Percentiles rank a stretch among this genome's conserved stretches.
Evolutionary conservation across 208 protist species (phyloP).

Genomic region (Crithidia sp.): DNA sequence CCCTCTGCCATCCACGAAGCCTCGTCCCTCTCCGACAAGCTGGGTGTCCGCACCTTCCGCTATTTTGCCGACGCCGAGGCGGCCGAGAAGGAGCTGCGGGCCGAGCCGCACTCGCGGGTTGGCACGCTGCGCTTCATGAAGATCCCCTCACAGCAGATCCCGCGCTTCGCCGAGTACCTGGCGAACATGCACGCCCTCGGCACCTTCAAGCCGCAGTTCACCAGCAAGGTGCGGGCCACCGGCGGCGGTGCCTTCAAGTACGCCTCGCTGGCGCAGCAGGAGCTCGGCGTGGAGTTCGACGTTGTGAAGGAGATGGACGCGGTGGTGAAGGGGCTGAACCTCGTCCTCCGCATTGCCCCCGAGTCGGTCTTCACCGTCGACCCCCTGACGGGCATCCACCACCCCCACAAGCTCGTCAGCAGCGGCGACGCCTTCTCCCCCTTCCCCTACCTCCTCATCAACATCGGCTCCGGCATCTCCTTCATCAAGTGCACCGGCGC

Average conservation of each 20-base stretch:
- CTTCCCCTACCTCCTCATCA: slow-evolving; percentile 97
- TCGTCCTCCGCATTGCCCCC: slow-evolving; percentile 71
- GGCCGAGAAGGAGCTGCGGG: slow-evolving; percentile 44
- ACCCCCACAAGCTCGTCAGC: slow-evolving; percentile 69
- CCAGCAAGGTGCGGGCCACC: slow-evolving; percentile 70
- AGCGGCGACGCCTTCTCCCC: slow-evolving; percentile 49
- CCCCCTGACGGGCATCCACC: slow-evolving; percentile 51
- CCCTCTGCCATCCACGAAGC: slow-evolving; percentile 63
- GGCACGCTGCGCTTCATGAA: slow-evolving; percentile 86
- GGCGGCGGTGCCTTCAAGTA: slow-evolving; percentile 93
- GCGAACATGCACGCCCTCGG: slow-evolving; percentile 32
- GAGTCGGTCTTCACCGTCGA: slow-evolving; percentile 89
- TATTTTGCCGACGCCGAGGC: slow-evolving; percentile 59
- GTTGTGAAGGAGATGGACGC: slow-evolving; percentile 91
- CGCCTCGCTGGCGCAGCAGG: slow-evolving; percentile 48
- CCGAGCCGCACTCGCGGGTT: slow-evolving; percentile 42
- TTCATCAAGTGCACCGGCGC: slow-evolving; percentile 94
- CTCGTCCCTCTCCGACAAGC: slow-evolving; percentile 74
- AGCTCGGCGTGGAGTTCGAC: slow-evolving; percentile 68
- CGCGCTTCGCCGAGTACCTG: slow-evolving; percentile 75
- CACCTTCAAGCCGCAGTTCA: slow-evolving; percentile 54
- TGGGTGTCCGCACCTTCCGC: slow-evolving; percentile 60
- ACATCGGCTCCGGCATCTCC: slow-evolving; percentile 97
- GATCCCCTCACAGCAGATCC: slow-evolving; percentile 82
- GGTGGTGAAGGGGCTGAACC: slow-evolving; percentile 88